Evolutionary conservation across 1,139 yeast genomes (phyloP).

Genomic region (Chernovozyma sophiae-reginae): DNA sequence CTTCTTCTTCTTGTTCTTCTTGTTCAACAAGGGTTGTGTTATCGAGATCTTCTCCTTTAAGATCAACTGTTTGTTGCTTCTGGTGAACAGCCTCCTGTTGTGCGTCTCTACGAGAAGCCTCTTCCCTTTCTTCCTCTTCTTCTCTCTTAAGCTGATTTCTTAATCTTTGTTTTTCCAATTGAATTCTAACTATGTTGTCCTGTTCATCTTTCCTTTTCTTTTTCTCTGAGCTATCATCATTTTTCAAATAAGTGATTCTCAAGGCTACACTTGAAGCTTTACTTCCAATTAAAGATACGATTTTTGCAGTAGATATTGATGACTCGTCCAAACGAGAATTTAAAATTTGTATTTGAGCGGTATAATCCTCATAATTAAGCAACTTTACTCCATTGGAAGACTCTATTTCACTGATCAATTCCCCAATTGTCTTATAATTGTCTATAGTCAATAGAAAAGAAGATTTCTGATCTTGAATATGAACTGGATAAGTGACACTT

Average conservation of each 20-base stretch:
- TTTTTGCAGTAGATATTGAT: constrained; percentile 8
- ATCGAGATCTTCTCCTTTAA: constrained; percentile 2
- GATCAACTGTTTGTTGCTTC: neutral
- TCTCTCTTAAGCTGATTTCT: constrained; percentile 6
- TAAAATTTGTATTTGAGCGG: constrained; percentile 9
- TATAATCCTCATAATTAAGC: constrained; percentile 5
- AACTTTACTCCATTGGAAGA: neutral
- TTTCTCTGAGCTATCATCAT: constrained; percentile 9
- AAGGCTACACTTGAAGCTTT: constrained; percentile 15
- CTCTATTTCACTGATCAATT: constrained; percentile 13
- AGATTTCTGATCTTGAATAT: neutral
- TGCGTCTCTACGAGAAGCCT: constrained; percentile 1
- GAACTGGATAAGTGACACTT: constrained; percentile 1
- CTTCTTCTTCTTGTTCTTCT: neutral
- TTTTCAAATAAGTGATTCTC: constrained; percentile 16
- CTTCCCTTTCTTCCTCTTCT: constrained; percentile 6
- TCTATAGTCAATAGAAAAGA: constrained; percentile 9
- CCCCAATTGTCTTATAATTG: constrained; percentile 9
- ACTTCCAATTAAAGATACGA: constrained; percentile 15
- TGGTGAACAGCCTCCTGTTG: neutral
- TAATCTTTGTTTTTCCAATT: constrained; percentile 1
- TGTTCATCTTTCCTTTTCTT: constrained; percentile 5
- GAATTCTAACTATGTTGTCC: neutral
- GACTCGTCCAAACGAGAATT: constrained; percentile 8
- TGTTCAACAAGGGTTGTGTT: constrained; percentile 6